Conservation (phyloP, 148 eudicot species). For the Vaccinium myrtillus region DNA sequence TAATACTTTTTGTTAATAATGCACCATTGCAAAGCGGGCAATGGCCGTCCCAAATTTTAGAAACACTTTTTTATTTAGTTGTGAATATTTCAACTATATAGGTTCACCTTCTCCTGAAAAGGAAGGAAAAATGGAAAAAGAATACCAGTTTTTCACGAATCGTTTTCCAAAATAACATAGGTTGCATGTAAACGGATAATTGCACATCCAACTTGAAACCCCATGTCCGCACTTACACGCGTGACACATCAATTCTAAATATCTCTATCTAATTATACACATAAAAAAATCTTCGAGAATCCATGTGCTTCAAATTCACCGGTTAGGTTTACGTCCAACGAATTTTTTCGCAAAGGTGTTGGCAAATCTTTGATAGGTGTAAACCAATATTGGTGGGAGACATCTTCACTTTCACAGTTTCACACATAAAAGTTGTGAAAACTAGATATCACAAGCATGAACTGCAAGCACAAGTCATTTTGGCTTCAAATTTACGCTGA, state of each 20-base stretch:
- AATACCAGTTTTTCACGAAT: no score
- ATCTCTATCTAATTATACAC: neutral
- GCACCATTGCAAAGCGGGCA: no score
- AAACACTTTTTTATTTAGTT: no score
- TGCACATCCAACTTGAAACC: neutral
- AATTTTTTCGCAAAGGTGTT: neutral
- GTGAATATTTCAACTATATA: no score
- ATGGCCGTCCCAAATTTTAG: no score
- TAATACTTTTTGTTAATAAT: no score
- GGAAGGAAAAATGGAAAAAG: no score
- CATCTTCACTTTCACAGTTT: slow-evolving; percentile 9
- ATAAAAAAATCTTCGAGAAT: no score
- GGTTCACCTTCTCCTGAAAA: no score
- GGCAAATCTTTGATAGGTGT: neutral
- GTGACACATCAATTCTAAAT: neutral
- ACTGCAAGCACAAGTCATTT: neutral
- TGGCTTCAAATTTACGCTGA: neutral
- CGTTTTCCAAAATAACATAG: no score
- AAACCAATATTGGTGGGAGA: neutral
- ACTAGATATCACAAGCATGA: neutral
- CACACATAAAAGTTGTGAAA: neutral
- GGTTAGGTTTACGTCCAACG: slow-evolving; percentile 8
- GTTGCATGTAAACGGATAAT: no score
- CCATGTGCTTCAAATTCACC: neutral
- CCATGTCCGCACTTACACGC: neutral